Base-by-base conservation (phyloP, 345 rosid genomes). In the Aethionema arabicum region DNA sequence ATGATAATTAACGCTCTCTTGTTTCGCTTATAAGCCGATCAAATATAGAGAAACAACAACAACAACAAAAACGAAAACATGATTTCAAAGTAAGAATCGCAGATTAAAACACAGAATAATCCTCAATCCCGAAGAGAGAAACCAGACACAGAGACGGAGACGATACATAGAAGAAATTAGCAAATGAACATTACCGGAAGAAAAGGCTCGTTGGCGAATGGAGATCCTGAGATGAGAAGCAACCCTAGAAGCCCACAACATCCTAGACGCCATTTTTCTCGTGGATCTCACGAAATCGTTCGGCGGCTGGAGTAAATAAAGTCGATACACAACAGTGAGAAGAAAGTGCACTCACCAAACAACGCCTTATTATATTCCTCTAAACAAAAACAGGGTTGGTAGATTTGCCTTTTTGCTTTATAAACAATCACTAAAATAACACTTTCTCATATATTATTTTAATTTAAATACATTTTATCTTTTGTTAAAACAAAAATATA, bases 161-260 rank as follows among this genome's bases (percentile, higher is more conserved):
- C 44, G 21, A 4, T 10, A 46, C 32, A 5, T 15, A 47, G 51
- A 11, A 43, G 14, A 13, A 38, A 13, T 15, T 11, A 46, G 40
- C 7, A 49, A 43, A 14, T 30, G 38, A 44, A 12, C 21, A 56
- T 61, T 73, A 91, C 96, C 90, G 0, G 96, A 78, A 56, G 98
- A 51, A 66, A 88, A 85, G 1, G 85, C 89, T 73, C 96, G 81
- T 63, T 80, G 79, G 27, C 77, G 32, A 49, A 83, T 78, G 5
- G 97, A 90, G 86, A 93, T 78, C 91, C 88, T 83, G 60, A 90
- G 87, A 74, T 74, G 74, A 48, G 95, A 85, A 67, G 97, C 99
- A 63, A 88, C 95, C 73, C 85, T 87, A 42, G 99, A 87, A 51
- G 97, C 91, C 97, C 95, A 90, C 76, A 91, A 61, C 72, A 77